These are phyloP conservation scores for Trichocomaceae sp. DNA, from an alignment of 2,329 filamentous ascomycete species.

Conservation along the genomic window DNA sequence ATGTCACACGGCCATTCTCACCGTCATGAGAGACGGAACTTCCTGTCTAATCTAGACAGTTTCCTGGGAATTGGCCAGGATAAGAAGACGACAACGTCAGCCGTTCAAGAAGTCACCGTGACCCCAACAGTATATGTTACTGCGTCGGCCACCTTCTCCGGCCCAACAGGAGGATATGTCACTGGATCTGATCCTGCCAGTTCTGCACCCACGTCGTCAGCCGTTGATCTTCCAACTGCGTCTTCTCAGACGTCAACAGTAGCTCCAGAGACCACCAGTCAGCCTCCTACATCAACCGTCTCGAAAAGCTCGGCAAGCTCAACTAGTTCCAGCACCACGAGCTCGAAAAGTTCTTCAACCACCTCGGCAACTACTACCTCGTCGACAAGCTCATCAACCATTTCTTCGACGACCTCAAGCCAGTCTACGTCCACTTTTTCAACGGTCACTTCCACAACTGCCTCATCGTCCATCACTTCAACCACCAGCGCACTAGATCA, in stretches of 20 bases:
- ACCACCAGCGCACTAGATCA: conserved; percentile 13
- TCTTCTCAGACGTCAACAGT: background rate
- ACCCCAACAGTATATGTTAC: conserved; percentile 47
- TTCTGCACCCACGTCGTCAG: conserved; percentile 5
- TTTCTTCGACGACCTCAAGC: conserved; percentile 7
- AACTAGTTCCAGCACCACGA: background rate
- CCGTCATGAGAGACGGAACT: conserved; percentile 7
- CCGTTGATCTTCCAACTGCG: conserved; percentile 11
- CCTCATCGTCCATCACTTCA: conserved; percentile 9
- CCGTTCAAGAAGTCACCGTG: background rate
- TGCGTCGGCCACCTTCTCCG: conserved; percentile 46
- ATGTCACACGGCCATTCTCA: conserved; percentile 12
- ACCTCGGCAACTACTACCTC: background rate
- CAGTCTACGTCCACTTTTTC: conserved; percentile 10
- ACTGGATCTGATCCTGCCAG: conserved; percentile 25
- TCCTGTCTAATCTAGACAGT: conserved; percentile 1
- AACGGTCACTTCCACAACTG: conserved; percentile 7
- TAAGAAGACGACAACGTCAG: background rate
- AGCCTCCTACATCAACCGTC: background rate
- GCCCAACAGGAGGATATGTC: conserved; percentile 44
- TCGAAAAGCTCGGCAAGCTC: background rate
- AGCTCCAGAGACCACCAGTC: conserved; percentile 3
- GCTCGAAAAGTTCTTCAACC: background rate
- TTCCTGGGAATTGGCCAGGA: conserved; percentile 2
- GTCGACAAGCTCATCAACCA: conserved; percentile 4